Conservation (phyloP, 169 alveolate species). For the Plasmodium knowlesi region DNA sequence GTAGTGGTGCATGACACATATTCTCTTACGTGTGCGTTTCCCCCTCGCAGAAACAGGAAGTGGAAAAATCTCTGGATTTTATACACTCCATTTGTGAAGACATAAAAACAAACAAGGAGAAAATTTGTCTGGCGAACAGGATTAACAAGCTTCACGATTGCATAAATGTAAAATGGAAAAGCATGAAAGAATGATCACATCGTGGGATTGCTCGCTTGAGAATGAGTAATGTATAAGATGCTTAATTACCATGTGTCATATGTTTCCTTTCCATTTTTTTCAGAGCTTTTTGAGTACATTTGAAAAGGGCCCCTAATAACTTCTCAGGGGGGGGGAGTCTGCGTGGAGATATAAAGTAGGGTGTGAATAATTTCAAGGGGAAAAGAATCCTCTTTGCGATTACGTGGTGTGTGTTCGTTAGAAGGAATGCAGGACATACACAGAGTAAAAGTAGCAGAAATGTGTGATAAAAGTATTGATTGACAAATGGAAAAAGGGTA, state of each 20-base stretch:
- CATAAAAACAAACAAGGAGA: slow-evolving; percentile 62
- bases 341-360: background rate
- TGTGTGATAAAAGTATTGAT: background rate
- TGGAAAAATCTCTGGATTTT: slow-evolving; percentile 62
- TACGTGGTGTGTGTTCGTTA: background rate
- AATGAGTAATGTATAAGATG: background rate
- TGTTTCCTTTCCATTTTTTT: background rate
- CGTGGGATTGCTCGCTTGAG: background rate
- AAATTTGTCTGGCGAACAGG: slow-evolving; percentile 45
- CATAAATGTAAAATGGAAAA: slow-evolving; percentile 34
- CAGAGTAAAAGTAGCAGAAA: background rate
- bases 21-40: background rate
- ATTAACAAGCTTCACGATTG: slow-evolving; percentile 63
- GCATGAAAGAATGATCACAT: background rate
- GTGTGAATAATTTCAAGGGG: background rate
- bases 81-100: slow-evolving; percentile 64
- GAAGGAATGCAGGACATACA: background rate
- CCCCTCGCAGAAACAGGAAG: slow-evolving; percentile 40
- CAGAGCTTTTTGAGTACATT: slow-evolving; percentile 25
- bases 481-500: background rate
- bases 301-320: slow-evolving; percentile 5
- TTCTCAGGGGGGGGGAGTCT: background rate
- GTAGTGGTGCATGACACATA: background rate
- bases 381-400: background rate
- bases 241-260: background rate